Conservation (phyloP, 306 rosid species). For the Rubus parviflorus region DNA sequence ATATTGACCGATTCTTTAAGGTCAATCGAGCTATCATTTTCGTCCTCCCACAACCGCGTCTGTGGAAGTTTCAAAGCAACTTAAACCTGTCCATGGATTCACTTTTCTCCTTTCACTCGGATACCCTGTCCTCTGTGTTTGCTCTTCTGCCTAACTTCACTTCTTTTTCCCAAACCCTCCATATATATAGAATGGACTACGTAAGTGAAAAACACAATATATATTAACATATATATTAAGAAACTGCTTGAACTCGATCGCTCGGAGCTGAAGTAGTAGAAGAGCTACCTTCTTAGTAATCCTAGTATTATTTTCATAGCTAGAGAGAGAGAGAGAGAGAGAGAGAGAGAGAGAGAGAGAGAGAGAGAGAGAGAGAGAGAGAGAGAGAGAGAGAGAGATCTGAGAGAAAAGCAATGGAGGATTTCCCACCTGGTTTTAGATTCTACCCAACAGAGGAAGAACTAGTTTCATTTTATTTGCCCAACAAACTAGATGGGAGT, state of each 20-base stretch:
- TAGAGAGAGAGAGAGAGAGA: not conserved
- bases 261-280: not conserved
- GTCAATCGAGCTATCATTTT: not conserved
- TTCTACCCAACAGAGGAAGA: constrained; percentile 93
- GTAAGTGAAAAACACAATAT: not conserved
- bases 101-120: constrained; percentile 27
- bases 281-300: not conserved
- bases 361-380: not conserved
- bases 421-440: constrained; percentile 71
- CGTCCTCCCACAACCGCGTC: constrained; percentile 17
- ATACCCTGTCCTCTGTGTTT: not conserved
- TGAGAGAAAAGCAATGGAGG: constrained; percentile 33
- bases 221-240: too few species aligned
- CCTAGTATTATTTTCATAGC: not conserved
- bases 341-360: not conserved
- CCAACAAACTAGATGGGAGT: constrained; percentile 55
- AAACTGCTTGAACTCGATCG: not conserved
- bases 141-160: constrained; percentile 24
- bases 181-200: not conserved
- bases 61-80: constrained; percentile 30
- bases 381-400: not conserved
- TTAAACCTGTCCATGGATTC: not conserved
- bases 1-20: not conserved
- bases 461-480: constrained; percentile 62
- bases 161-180: not conserved